Percentiles rank a stretch among this genome's conserved stretches.
These are phyloP conservation scores for Tulasnella sp. DNA, from an alignment of 768 basidiomycete genomes.

Conservation along the genomic window DNA sequence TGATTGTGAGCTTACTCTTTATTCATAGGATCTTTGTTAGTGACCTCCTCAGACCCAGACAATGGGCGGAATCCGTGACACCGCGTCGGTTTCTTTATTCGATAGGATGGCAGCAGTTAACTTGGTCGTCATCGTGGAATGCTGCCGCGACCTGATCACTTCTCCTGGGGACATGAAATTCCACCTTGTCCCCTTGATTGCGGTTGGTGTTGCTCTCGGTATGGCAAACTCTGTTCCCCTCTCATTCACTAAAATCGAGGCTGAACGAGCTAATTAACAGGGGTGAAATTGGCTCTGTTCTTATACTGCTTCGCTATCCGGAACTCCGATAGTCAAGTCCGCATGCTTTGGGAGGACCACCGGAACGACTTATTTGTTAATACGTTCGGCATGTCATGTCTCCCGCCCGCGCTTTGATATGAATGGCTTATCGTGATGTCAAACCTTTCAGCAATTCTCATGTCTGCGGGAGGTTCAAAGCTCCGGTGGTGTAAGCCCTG, in stretches of 20 bases:
- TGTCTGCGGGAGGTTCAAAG: slow-evolving; percentile 75
- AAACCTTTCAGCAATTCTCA: slow-evolving; percentile 50
- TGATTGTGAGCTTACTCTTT: neutral
- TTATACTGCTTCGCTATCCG: slow-evolving; percentile 75
- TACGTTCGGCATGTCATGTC: slow-evolving; percentile 43
- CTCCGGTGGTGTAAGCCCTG: slow-evolving; percentile 60
- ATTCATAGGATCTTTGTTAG: slow-evolving; percentile 40
- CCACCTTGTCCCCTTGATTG: slow-evolving; percentile 71
- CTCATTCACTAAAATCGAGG: too few species aligned
- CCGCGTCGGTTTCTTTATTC: neutral
- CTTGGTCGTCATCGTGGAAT: slow-evolving; percentile 82
- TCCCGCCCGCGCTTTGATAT: slow-evolving; percentile 8
- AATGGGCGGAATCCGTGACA: neutral
- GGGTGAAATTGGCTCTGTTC: slow-evolving; percentile 78
- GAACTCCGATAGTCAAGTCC: slow-evolving; percentile 78
- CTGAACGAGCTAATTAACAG: slow-evolving; percentile 36
- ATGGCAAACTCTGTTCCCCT: slow-evolving; percentile 18
- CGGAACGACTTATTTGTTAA: slow-evolving; percentile 88
- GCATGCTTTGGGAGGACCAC: slow-evolving; percentile 94
- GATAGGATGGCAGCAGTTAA: slow-evolving; percentile 85
- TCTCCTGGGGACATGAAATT: slow-evolving; percentile 48
- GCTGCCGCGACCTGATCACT: slow-evolving; percentile 56
- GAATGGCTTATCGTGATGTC: neutral
- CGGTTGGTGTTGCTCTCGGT: slow-evolving; percentile 79
- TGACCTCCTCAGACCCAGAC: neutral